Percentiles rank a stretch among this genome's conserved stretches.
Conservation (phyloP, 176 grass and related monocot species). For the Oryza longistaminata region DNA sequence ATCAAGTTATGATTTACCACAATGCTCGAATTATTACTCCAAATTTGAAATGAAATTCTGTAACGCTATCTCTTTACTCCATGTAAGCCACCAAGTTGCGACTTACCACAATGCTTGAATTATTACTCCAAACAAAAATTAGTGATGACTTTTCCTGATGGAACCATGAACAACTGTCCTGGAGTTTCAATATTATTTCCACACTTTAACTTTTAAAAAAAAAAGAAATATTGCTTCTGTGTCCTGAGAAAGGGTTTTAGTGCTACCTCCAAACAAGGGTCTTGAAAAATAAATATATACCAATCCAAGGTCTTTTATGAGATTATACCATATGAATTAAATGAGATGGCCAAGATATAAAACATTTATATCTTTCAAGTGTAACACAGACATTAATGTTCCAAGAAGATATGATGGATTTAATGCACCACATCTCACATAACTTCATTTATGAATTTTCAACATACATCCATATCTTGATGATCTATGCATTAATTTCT, state of each 20-base stretch:
- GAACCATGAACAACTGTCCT: neutral
- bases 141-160: neutral
- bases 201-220: no score
- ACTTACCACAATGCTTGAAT: neutral
- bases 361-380: neutral
- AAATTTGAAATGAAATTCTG: neutral
- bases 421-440: neutral
- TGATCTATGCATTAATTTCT: no score
- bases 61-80: neutral
- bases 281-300: neutral
- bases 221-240: no score
- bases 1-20: neutral
- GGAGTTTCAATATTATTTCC: neutral
- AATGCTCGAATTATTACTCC: neutral
- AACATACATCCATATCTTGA: neutral
- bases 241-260: neutral
- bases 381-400: neutral
- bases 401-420: neutral
- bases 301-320: neutral
- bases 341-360: neutral
- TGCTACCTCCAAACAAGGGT: neutral
- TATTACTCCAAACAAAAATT: neutral
- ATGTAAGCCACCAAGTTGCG: neutral
- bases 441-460: neutral
- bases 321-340: neutral